Percentiles rank a stretch among this genome's conserved stretches.
phyloP scores from a whole-genome alignment of 1,284 basidiomycete species.

The Austropuccinia psidii region DNA sequence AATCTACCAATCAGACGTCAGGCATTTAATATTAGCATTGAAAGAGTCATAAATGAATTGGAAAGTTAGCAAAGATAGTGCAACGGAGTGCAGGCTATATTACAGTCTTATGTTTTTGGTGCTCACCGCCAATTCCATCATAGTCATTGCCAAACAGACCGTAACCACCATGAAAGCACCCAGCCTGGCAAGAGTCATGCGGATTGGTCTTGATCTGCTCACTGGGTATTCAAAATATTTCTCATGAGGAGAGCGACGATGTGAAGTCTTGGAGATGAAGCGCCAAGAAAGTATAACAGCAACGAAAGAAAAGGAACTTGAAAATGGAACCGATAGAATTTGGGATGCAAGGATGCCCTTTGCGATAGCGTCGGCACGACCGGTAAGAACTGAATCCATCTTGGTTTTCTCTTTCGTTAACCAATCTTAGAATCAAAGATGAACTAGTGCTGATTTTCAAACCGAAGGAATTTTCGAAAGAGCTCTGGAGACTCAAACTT shows the following conservation, averaged over 20 bases:
- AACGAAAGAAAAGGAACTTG: constrained; percentile 9
- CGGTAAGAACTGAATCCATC: no score
- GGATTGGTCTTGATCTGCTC: not conserved
- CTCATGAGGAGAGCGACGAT: not conserved
- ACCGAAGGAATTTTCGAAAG: no score
- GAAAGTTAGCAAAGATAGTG: not conserved
- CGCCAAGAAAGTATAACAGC: not conserved
- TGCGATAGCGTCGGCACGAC: not conserved
- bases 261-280: constrained; percentile 24
- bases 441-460: no score
- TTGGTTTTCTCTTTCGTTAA: no score
- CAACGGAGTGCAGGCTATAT: no score
- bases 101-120: no score
- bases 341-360: constrained; percentile 25
- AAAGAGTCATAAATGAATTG: no score
- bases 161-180: constrained; percentile 17
- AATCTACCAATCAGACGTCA: constrained; percentile 2
- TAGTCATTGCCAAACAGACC: constrained; percentile 30
- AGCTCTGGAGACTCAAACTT: no score
- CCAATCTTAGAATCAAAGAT: no score
- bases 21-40: no score
- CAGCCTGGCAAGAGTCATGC: not conserved
- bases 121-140: constrained; percentile 26
- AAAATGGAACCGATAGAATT: constrained; percentile 28
- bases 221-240: constrained; percentile 16